Conservation (phyloP, 257 asterid species). For the Rehmannia glutinosa region DNA sequence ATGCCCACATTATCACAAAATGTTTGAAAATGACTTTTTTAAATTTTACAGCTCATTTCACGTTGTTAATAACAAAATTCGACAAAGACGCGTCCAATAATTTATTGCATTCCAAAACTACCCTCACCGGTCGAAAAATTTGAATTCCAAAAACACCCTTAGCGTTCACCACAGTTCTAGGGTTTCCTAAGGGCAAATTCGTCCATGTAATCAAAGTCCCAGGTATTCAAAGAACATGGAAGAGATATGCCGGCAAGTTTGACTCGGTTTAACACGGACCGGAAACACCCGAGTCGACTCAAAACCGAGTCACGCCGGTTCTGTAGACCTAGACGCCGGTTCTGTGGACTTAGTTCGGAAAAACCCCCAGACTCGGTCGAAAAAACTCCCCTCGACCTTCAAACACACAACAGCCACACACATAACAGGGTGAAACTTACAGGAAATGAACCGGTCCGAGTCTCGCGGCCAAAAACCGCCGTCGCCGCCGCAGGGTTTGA, state of each 20-base stretch:
- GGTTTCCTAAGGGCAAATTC: slow-evolving; percentile 33
- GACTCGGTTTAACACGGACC: slow-evolving; percentile 5
- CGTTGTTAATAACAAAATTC: slow-evolving; percentile 22
- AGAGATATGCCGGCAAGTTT: not conserved
- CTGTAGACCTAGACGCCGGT: slow-evolving; percentile 22
- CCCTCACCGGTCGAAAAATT: slow-evolving; percentile 3
- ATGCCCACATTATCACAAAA: slow-evolving; percentile 26
- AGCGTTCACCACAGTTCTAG: not conserved
- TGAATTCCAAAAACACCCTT: slow-evolving; percentile 21
- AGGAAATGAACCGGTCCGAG: slow-evolving; percentile 21
- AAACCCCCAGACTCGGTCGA: slow-evolving; percentile 37
- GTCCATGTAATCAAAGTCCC: slow-evolving; percentile 13
- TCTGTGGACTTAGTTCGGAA: not conserved
- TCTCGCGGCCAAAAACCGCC: slow-evolving; percentile 19
- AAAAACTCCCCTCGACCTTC: no score
- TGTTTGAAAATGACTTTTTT: slow-evolving; percentile 27
- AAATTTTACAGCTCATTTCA: slow-evolving; percentile 43
- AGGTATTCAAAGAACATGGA: not conserved
- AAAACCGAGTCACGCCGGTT: slow-evolving; percentile 28
- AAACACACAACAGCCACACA: slow-evolving; percentile 14
- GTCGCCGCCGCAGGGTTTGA: slow-evolving; percentile 14
- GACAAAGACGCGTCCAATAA: slow-evolving; percentile 20
- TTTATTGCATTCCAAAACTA: slow-evolving; percentile 19
- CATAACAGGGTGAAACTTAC: slow-evolving; percentile 37
- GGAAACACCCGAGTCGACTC: slow-evolving; percentile 37